phyloP scores from a whole-genome alignment of 495 filamentous ascomycete species.

The Neohortaea acidophila region DNA sequence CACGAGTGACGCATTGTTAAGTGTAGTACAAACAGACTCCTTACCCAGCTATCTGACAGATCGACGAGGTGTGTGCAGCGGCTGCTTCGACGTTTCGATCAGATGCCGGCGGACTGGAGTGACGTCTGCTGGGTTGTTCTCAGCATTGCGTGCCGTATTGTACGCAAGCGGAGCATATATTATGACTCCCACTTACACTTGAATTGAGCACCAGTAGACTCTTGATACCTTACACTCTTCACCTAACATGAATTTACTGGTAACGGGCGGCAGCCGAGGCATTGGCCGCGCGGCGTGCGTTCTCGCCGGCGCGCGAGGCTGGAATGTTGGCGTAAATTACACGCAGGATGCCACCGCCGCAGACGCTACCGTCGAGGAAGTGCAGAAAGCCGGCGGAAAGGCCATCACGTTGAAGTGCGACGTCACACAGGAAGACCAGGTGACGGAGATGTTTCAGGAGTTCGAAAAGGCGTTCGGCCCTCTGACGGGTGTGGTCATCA shows the following conservation, averaged over 20 bases:
- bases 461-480: slow-evolving; percentile 8
- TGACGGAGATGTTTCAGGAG: slow-evolving; percentile 3
- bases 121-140: no score
- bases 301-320: slow-evolving; percentile 6
- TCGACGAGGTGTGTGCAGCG: no score
- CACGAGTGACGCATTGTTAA: no score
- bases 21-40: no score
- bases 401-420: slow-evolving; percentile 6
- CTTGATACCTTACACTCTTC: no score
- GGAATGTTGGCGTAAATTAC: slow-evolving; percentile 13
- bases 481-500: slow-evolving; percentile 11
- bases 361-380: slow-evolving; percentile 1
- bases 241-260: slow-evolving; percentile 7
- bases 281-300: slow-evolving; percentile 9
- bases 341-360: slow-evolving; percentile 4
- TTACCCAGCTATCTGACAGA: no score
- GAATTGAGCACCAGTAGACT: no score
- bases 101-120: no score
- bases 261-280: slow-evolving; percentile 11
- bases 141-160: no score
- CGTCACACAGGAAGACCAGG: slow-evolving; percentile 8
- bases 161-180: no score
- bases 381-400: slow-evolving; percentile 8
- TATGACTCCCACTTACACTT: no score
- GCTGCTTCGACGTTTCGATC: no score